Evolutionary conservation across 2,329 filamentous ascomycete species (phyloP).

Genomic region (Phialophora chinensis): DNA sequence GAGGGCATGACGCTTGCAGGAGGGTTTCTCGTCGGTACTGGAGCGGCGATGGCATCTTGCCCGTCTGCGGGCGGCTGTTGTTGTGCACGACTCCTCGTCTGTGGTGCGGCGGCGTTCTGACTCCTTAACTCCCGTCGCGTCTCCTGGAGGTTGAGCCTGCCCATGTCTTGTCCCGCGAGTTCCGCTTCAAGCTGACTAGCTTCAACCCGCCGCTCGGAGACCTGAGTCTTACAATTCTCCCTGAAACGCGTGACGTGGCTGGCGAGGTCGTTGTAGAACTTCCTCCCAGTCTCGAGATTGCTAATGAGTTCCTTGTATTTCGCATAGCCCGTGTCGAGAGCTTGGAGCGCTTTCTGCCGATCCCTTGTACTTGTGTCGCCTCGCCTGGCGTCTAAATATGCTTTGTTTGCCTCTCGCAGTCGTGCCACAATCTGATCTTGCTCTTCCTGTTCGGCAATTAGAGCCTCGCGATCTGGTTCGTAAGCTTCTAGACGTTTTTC

Average conservation of each 20-base stretch:
- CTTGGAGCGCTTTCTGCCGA: slow-evolving; percentile 84
- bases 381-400: slow-evolving; percentile 74
- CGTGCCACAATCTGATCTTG: slow-evolving; percentile 74
- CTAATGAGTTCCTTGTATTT: slow-evolving; percentile 96
- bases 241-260: slow-evolving; percentile 85
- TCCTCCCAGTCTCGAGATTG: slow-evolving; percentile 87
- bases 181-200: slow-evolving; percentile 79
- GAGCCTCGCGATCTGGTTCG: slow-evolving; percentile 73
- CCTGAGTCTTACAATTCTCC: slow-evolving; percentile 79
- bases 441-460: slow-evolving; percentile 74
- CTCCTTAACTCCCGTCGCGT: slow-evolving; percentile 50
- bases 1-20: slow-evolving; percentile 60
- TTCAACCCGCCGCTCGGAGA: slow-evolving; percentile 79
- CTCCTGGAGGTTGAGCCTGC: slow-evolving; percentile 58
- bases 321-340: slow-evolving; percentile 86
- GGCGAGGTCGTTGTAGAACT: slow-evolving; percentile 96
- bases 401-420: slow-evolving; percentile 75
- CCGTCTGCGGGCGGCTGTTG: slow-evolving; percentile 22
- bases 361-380: slow-evolving; percentile 70
- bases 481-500: slow-evolving; percentile 82
- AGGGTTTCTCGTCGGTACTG: slow-evolving; percentile 52
- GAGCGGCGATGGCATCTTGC: slow-evolving; percentile 51
- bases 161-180: slow-evolving; percentile 63
- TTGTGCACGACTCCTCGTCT: slow-evolving; percentile 45
- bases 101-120: slow-evolving; percentile 29